Conservation (phyloP, 352 stramenopile genomes). For the Globisporangium uncinulatum region DNA sequence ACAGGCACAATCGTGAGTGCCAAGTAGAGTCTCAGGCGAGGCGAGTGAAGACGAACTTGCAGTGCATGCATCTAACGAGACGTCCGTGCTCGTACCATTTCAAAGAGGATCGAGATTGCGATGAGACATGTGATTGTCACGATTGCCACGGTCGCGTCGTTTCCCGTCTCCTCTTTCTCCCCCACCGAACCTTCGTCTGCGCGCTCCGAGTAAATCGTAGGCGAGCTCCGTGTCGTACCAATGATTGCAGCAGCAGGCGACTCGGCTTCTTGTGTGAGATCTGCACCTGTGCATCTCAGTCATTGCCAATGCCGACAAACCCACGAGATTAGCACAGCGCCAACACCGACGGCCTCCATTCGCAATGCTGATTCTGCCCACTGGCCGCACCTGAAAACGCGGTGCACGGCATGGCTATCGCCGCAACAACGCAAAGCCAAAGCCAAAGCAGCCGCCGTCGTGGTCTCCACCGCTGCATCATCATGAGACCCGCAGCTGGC, state of each 20-base stretch:
- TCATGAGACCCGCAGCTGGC: not conserved
- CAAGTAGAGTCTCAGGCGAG: not conserved
- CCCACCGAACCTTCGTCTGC: conserved; percentile 1
- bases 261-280: conserved; percentile 1
- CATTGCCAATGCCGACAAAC: too few relatives aligned
- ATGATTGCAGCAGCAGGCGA: conserved; percentile 1
- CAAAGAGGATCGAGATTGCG: conserved; percentile 59
- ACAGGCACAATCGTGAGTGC: conserved; percentile 1
- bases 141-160: conserved; percentile 32
- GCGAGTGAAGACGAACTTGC: not conserved
- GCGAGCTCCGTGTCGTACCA: not conserved
- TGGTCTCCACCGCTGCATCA: not conserved
- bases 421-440: conserved; percentile 3
- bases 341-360: not conserved
- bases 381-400: not conserved
- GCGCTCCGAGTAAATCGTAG: not conserved
- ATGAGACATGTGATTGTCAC: conserved; percentile 58
- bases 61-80: not conserved
- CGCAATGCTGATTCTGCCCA: not conserved
- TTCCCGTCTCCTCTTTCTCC: conserved; percentile 14
- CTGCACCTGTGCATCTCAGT: not conserved
- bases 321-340: too few relatives aligned
- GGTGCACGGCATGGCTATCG: conserved; percentile 11
- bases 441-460: conserved; percentile 1
- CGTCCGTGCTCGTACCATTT: conserved; percentile 19